Conservation (phyloP, 202 grass and related monocot genomes). For the Digitaria exilis region DNA sequence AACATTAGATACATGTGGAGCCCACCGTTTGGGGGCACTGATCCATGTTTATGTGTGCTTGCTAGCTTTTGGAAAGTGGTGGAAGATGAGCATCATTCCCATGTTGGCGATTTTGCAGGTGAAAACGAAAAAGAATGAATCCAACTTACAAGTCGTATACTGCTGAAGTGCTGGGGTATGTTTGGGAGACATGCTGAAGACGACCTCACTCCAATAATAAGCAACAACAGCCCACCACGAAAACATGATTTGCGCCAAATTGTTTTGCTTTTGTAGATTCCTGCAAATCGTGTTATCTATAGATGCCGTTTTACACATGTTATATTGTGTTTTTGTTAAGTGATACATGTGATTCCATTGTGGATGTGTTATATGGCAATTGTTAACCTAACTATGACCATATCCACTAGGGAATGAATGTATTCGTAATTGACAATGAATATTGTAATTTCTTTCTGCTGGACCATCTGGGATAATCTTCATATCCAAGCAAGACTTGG, state of each 20-base stretch:
- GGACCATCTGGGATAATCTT: not conserved
- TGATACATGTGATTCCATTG: not conserved
- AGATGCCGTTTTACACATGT: not conserved
- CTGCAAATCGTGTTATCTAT: not conserved
- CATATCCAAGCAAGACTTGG: not conserved
- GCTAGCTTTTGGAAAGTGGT: conserved; percentile 27
- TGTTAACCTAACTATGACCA: not conserved
- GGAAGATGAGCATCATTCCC: conserved; percentile 27
- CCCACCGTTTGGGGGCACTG: conserved; percentile 13
- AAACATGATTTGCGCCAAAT: not conserved
- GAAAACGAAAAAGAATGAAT: conserved; percentile 18
- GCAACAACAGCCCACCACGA: not conserved
- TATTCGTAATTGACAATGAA: not conserved
- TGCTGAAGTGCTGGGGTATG: not conserved
- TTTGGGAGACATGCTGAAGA: conserved; percentile 3
- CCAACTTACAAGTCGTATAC: too few relatives aligned
- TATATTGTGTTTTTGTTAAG: not conserved
- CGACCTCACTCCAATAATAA: not conserved
- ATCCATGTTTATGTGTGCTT: not conserved
- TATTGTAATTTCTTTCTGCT: not conserved
- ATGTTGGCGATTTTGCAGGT: conserved; percentile 1
- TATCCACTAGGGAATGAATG: not conserved
- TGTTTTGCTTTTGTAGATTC: not conserved
- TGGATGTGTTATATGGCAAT: not conserved
- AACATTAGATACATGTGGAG: conserved; percentile 24